These are phyloP conservation scores for Takashimella koratensis DNA, from an alignment of 1,284 basidiomycete genomes.

Conservation along the genomic window DNA sequence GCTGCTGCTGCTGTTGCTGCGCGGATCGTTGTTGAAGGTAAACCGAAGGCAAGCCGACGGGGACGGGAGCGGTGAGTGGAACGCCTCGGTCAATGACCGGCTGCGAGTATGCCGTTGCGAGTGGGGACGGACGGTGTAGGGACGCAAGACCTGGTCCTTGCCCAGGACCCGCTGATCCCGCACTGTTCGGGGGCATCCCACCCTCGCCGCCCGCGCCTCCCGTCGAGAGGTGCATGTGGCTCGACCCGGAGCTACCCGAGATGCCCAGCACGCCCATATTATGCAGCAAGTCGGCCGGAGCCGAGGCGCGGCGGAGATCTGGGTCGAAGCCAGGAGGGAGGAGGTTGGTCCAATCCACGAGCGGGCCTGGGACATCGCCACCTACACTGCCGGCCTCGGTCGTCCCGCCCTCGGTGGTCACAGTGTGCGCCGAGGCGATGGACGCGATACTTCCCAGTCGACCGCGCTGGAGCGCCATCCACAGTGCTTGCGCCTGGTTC, in stretches of 20 bases:
- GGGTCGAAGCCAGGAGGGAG: slow-evolving; percentile 24
- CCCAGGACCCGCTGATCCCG: not conserved
- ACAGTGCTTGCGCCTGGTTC: slow-evolving; percentile 20
- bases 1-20: not conserved
- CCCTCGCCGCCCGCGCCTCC: not conserved
- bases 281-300: slow-evolving; percentile 24
- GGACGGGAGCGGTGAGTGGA: not conserved
- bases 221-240: not conserved
- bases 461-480: slow-evolving; percentile 32
- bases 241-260: slow-evolving; percentile 5
- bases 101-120: slow-evolving; percentile 3
- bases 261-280: slow-evolving; percentile 29
- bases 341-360: slow-evolving; percentile 2
- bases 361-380: slow-evolving; percentile 3
- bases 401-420: slow-evolving; percentile 19
- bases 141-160: too few species aligned
- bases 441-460: slow-evolving; percentile 36
- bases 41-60: not conserved
- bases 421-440: slow-evolving; percentile 22
- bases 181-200: not conserved
- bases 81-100: not conserved
- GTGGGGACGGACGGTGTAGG: slow-evolving; percentile 9
- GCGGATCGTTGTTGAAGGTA: not conserved
- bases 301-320: slow-evolving; percentile 27
- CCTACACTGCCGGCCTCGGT: slow-evolving; percentile 26